These are phyloP conservation scores for Ostreobium quekettii DNA, from an alignment of 139 green algal genomes.

Conservation along the genomic window DNA sequence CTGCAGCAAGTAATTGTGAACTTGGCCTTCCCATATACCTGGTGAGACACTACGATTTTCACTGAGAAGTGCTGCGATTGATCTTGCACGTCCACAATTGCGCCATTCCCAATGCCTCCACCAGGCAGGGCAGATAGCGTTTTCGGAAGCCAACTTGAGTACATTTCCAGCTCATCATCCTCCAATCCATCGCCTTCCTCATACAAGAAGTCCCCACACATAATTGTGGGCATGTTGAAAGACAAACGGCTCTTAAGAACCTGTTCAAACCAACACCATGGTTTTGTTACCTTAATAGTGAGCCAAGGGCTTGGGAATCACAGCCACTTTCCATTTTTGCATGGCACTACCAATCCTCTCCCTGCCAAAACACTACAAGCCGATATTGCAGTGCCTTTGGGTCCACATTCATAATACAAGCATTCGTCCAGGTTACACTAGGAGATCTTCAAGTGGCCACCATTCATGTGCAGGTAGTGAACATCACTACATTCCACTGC, in stretches of 20 bases:
- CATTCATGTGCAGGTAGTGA: too few species aligned
- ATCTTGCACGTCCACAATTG: conserved; percentile 58
- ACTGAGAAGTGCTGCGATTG: conserved; percentile 60
- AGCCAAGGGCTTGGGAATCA: too few species aligned
- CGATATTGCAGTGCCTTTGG: too few species aligned
- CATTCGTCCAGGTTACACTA: too few species aligned
- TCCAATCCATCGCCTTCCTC: conserved; percentile 79
- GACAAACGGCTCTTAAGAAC: conserved; percentile 11
- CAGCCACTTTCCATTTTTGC: too few species aligned
- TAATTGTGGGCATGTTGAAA: conserved; percentile 22
- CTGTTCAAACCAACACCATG: background rate
- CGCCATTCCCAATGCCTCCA: conserved; percentile 52
- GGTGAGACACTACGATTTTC: conserved; percentile 56
- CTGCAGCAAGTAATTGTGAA: too few species aligned
- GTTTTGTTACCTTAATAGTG: too few species aligned
- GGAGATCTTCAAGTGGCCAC: too few species aligned
- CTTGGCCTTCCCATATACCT: conserved; percentile 31
- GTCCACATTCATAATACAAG: too few species aligned
- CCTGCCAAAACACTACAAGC: too few species aligned
- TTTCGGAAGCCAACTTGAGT: conserved; percentile 32
- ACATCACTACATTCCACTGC: too few species aligned
- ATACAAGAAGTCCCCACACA: conserved; percentile 56
- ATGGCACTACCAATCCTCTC: too few species aligned
- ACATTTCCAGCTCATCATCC: conserved; percentile 59
- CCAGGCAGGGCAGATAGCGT: conserved; percentile 51